A percentile compares a stretch with the other conserved stretches of the same genome.
Evolutionary conservation across 345 rosid species (phyloP).

Genomic region (Aquilaria malaccensis): DNA sequence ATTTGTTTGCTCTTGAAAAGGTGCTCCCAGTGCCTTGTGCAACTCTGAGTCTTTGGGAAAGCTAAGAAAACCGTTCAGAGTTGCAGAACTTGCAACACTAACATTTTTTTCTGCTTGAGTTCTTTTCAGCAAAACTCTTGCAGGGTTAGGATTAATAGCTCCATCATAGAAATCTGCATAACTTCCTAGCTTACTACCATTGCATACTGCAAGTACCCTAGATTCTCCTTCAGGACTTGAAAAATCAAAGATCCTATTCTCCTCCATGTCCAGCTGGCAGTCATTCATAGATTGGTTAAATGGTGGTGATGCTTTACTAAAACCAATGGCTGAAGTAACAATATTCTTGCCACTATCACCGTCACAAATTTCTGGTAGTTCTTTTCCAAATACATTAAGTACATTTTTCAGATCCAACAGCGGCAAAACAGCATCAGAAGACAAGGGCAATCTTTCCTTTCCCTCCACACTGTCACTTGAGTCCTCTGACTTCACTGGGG

Average conservation of each 20-base stretch:
- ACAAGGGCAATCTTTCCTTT: constrained; percentile 2
- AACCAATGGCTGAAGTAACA: constrained; percentile 8
- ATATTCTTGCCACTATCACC: constrained; percentile 11
- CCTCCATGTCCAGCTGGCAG: constrained; percentile 21
- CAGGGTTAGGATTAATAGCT: constrained; percentile 12
- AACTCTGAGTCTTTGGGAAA: constrained; percentile 39
- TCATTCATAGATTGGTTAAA: constrained; percentile 14
- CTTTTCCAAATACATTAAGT: constrained; percentile 7
- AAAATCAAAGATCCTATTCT: constrained; percentile 28
- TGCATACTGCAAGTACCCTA: constrained; percentile 16
- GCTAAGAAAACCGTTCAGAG: constrained; percentile 15
- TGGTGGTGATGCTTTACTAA: constrained; percentile 16
- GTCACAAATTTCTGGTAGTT: constrained; percentile 16
- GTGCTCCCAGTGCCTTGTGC: constrained; percentile 37
- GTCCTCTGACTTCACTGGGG: constrained; percentile 16
- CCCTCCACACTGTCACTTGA: constrained; percentile 13
- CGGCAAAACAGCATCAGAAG: constrained; percentile 15
- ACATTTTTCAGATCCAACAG: constrained; percentile 8
- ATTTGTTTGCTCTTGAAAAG: constrained; percentile 13
- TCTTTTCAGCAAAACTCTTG: constrained; percentile 11
- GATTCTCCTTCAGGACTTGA: constrained; percentile 33
- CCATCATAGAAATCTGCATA: constrained; percentile 21
- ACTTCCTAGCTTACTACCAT: constrained; percentile 6
- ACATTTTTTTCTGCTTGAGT: constrained; percentile 13
- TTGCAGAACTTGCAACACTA: neutral